Percentiles rank a stretch among this genome's conserved stretches.
These are phyloP conservation scores for Pichia sp. DNA, from an alignment of 1,139 yeast genomes.

Conservation along the genomic window DNA sequence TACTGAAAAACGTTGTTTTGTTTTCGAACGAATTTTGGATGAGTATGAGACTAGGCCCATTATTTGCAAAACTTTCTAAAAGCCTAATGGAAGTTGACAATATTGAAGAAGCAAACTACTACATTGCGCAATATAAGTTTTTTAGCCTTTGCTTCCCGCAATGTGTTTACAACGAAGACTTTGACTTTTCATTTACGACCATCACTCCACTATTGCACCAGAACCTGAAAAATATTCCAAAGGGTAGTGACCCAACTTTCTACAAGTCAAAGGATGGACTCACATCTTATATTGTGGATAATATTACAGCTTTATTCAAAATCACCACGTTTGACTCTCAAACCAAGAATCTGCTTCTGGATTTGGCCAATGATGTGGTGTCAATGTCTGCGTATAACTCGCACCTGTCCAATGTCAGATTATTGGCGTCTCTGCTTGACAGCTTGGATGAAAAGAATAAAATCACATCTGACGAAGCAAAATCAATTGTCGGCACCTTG, in stretches of 20 bases:
- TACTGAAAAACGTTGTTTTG: constrained; percentile 15
- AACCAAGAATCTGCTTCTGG: constrained; percentile 7
- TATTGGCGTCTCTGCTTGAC: constrained; percentile 12
- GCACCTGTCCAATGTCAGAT: constrained; percentile 14
- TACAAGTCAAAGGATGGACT: constrained; percentile 38
- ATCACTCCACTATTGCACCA: constrained; percentile 7
- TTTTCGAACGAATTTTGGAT: constrained; percentile 23
- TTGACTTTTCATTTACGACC: constrained; percentile 8
- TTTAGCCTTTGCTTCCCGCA: constrained; percentile 25
- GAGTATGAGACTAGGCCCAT: constrained; percentile 10
- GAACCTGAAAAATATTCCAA: constrained; percentile 15
- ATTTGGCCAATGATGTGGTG: constrained; percentile 11
- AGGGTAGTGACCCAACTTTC: constrained; percentile 24
- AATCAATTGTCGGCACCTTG: constrained; percentile 27
- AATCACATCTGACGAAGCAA: constrained; percentile 10
- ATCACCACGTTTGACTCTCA: constrained; percentile 4
- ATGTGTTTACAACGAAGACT: constrained; percentile 19
- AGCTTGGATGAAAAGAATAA: constrained; percentile 5
- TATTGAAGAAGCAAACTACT: constrained; percentile 24
- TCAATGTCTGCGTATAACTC: constrained; percentile 15
- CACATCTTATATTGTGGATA: constrained; percentile 19
- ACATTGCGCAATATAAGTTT: constrained; percentile 30
- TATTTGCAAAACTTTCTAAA: constrained; percentile 7
- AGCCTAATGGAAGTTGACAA: constrained; percentile 16
- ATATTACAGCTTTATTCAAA: constrained; percentile 11